Base-by-base conservation (phyloP, 768 basidiomycete genomes). In the Cystofilobasidium bisporidii region DNA sequence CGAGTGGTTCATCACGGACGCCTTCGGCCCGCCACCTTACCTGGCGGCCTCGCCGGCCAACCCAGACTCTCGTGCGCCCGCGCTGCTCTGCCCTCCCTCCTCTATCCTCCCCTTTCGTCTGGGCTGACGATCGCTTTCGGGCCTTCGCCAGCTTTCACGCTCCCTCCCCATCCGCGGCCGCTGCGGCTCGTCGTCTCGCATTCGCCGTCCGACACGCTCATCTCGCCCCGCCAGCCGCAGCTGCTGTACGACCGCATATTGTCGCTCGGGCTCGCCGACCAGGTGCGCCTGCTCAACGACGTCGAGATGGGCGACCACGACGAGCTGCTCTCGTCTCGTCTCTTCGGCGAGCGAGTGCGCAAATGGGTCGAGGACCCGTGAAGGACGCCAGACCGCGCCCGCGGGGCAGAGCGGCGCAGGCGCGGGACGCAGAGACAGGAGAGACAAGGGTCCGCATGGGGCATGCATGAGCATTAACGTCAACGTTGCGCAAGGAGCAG, bases 11-110 rank as follows among this genome's bases (percentile, higher is more conserved):
- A 60, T 69, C 63, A 41, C n/a, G 9, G 47, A 36, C 20, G 68
- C 68, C 20, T 69, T 69, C 18, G 68, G 68, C 24, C 63, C 68
- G 28, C 63, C 63, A 12, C 68, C 68, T 12, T 69, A 69, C 57
- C 53, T 61, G 17, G 9, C 33, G 30, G 33, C 63, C 9, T 69
- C 68, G 10, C 61, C 61, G 28, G 33, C 67, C 32, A 68, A 68
- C 67, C 61, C 61, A 22, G 24, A n/a, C 11, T 63, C 67, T 24
- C 67, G 61, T 62, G 24, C 36, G 55, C 57, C 1, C 33, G n/a
- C n/a, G n/a, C n/a, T n/a, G n/a, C 43, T 6, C 48, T 30, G 18
- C 11, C 33, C 14, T 59, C 22, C 32, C 9, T 26, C 22, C 22
- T 20, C 24, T 50, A 18, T 40, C 26, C 36, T 17, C 33, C 18